These are phyloP conservation scores for Adansonia gregorii DNA, from an alignment of 441 rosid genomes.

Conservation along the genomic window DNA sequence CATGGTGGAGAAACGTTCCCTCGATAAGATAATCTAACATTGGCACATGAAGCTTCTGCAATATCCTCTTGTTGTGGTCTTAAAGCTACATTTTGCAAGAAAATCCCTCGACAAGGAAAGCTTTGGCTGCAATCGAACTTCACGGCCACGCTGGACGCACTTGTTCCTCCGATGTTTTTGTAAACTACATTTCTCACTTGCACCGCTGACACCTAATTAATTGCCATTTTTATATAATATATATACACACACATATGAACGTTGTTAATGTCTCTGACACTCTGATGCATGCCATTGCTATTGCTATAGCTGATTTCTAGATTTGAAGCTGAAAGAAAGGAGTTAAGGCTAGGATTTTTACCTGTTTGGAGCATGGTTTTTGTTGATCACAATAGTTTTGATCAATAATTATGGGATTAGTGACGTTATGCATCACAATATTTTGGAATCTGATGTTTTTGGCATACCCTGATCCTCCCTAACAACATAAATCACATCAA, in stretches of 20 bases:
- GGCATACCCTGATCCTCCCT: constrained; percentile 79
- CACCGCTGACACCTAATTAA: constrained; percentile 53
- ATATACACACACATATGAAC: too few relatives aligned
- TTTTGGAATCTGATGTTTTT: constrained; percentile 54
- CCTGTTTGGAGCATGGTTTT: constrained; percentile 51
- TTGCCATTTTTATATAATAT: too few relatives aligned
- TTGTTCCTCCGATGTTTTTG: constrained; percentile 56
- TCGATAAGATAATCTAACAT: constrained; percentile 33
- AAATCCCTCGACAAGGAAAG: constrained; percentile 49
- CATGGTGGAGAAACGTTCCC: constrained; percentile 51
- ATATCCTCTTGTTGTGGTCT: not conserved
- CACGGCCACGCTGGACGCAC: constrained; percentile 52
- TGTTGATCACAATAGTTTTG: constrained; percentile 66
- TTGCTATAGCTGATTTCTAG: not conserved
- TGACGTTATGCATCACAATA: constrained; percentile 53
- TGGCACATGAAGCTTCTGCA: constrained; percentile 47
- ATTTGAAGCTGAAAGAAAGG: too few relatives aligned
- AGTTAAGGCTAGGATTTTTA: constrained; percentile 19
- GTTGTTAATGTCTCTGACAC: too few relatives aligned
- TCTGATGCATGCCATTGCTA: too few relatives aligned
- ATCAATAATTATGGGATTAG: constrained; percentile 64
- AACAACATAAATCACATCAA: not conserved
- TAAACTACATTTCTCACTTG: constrained; percentile 55
- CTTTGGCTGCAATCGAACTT: constrained; percentile 55
- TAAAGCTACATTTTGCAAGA: constrained; percentile 43